Base-by-base conservation (phyloP, 768 basidiomycete genomes). In the Lactarius tabidus region DNA sequence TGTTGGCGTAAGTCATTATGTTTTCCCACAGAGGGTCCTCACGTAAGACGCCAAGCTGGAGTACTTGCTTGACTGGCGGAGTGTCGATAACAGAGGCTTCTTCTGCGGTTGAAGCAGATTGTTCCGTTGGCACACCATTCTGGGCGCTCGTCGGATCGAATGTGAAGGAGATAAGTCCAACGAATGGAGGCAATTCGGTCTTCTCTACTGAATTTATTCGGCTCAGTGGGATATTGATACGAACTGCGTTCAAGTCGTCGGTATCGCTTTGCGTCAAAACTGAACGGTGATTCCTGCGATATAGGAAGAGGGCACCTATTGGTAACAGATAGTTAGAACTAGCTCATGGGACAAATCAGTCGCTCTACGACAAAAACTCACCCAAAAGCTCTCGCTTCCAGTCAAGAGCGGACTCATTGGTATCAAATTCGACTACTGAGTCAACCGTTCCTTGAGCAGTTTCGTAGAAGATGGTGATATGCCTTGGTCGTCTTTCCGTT, bases 311-410 rank as follows among this genome's bases (percentile, higher is more conserved):
- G 9, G 82, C 81, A 35, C 77, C 83, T 83, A 41, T 62, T 15
- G 33, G 55, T 17, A 35, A 58, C 26, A 60, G 35, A 26, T 63
- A 35, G 35, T 28, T 63, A 35, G 45, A 8, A 43, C 6, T 18
- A 41, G 53, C 23, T 39, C 31, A 2, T 45, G 36, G 36, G 43
- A 48, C 26, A 39, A 31, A 66, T 35, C 23, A 17, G 43, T 36
- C 0, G 60, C 38, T 28, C 36, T 14, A 23, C 33, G 38, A 53
- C 17, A 64, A 64, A 4, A 43, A 66, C 73, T 31, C 61, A 78
- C 82, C 82, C 36, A 73, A 72, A 3, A 86, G 41, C 67, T 85
- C 84, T 60, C 77, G 74, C 45, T 78, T 74, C 83, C 84, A 85
- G 18, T 79, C 80, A 31, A 72, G 69, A 15, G 82, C 78, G 28